Conservation (phyloP, 306 rosid species). For the Chamaecrista fasciculata region DNA sequence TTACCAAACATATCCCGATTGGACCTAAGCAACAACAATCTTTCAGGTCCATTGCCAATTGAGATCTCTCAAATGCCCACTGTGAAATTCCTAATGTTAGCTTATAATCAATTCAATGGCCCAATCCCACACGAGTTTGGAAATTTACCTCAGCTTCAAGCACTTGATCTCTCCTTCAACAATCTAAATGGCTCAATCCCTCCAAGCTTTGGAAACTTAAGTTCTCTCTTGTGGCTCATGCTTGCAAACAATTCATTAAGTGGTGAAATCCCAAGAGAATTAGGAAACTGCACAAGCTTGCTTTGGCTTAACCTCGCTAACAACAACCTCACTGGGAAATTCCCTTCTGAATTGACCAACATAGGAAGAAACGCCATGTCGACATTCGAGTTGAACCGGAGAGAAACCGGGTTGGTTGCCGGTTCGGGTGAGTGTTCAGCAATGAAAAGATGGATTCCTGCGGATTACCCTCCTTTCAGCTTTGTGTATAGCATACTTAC, state of each 20-base stretch:
- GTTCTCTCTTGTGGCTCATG: constrained; percentile 80
- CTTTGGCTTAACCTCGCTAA: constrained; percentile 87
- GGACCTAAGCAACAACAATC: constrained; percentile 60
- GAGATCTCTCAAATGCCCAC: constrained; percentile 60
- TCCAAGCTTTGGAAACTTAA: constrained; percentile 60
- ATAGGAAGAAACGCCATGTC: constrained; percentile 57
- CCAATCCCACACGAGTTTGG: constrained; percentile 58
- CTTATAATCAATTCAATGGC: constrained; percentile 61
- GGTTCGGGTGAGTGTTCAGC: constrained; percentile 75
- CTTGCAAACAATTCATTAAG: constrained; percentile 65
- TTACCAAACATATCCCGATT: constrained; percentile 52
- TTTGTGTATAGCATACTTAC: constrained; percentile 70
- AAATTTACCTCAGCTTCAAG: constrained; percentile 45
- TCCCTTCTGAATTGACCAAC: constrained; percentile 59
- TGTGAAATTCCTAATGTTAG: constrained; percentile 57
- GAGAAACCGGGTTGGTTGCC: constrained; percentile 24
- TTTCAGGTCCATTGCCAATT: constrained; percentile 73
- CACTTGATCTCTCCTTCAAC: constrained; percentile 73
- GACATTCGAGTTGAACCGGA: constrained; percentile 51
- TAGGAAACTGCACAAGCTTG: constrained; percentile 82
- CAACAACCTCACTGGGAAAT: constrained; percentile 59
- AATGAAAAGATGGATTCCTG: constrained; percentile 95
- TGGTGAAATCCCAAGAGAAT: constrained; percentile 62
- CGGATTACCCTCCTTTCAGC: constrained; percentile 83
- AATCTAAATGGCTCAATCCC: constrained; percentile 68